phyloP scores from a whole-genome alignment of 1,139 yeast species.

The Wickerhamiella infanticola region DNA sequence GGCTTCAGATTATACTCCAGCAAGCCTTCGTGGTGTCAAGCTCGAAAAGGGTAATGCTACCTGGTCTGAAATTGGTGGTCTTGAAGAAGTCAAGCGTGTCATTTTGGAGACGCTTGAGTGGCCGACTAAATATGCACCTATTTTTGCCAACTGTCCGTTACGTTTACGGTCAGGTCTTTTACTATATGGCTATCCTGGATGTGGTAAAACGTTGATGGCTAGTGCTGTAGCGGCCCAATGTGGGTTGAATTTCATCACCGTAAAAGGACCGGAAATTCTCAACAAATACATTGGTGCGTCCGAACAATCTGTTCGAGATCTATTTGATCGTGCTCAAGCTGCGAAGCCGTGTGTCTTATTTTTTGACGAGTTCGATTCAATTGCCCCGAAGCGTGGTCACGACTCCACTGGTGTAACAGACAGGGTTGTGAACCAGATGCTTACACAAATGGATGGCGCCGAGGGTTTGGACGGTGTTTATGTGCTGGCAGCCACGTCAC shows the following conservation, averaged over 20 bases:
- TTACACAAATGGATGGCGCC: constrained; percentile 99
- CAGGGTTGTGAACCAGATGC: constrained; percentile 89
- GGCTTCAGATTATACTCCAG: constrained; percentile 55
- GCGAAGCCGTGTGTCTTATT: constrained; percentile 89
- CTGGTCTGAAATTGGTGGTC: constrained; percentile 88
- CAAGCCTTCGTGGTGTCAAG: constrained; percentile 74
- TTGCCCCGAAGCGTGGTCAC: constrained; percentile 96
- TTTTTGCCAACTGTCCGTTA: constrained; percentile 75
- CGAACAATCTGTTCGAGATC: constrained; percentile 84
- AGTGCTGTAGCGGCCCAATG: constrained; percentile 91
- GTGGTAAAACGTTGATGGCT: constrained; percentile 89
- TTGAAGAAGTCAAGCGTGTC: constrained; percentile 56
- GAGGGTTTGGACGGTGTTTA: constrained; percentile 96
- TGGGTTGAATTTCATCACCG: constrained; percentile 83
- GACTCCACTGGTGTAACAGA: constrained; percentile 98
- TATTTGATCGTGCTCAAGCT: constrained; percentile 86
- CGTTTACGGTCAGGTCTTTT: constrained; percentile 79
- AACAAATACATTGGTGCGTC: constrained; percentile 97
- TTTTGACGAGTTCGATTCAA: constrained; percentile 93
- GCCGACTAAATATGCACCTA: constrained; percentile 95
- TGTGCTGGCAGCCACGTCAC: constrained; percentile 86
- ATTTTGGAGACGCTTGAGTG: constrained; percentile 83
- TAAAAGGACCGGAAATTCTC: constrained; percentile 91
- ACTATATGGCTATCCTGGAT: constrained; percentile 92
- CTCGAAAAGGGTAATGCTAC: constrained; percentile 58